Evolutionary conservation across 345 rosid species (phyloP), one percentile per base, ranked within the genome.

Genomic region (Tarenaya hassleriana): DNA sequence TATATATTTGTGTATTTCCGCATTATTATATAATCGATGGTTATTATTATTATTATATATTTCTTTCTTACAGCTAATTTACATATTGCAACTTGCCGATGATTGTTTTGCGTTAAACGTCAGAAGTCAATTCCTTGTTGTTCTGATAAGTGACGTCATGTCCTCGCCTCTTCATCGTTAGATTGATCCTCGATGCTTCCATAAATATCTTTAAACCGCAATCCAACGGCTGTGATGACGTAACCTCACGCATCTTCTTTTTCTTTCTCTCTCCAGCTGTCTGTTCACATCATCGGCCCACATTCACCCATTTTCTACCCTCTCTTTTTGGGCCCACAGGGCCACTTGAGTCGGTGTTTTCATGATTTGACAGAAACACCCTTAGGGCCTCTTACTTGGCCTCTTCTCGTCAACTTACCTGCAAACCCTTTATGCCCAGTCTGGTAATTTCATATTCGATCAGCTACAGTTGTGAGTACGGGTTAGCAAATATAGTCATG

Each of bases 181-280:
- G n/a, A n/a, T n/a, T n/a, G n/a, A n/a, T n/a, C n/a, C n/a, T n/a
- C n/a, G n/a, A n/a, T n/a, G n/a, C n/a, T n/a, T n/a, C n/a, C n/a
- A n/a, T n/a, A n/a, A n/a, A n/a, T n/a, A n/a, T n/a, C n/a, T n/a
- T n/a, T n/a, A n/a, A 66, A 59, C 38, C 0, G 21, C 7, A 4
- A 58, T 46, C 60, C 39, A 58, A 66, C 70, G 60, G 70, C 10
- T 58, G n/a, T n/a, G n/a, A n/a, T n/a, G n/a, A n/a, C n/a, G n/a
- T n/a, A n/a, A n/a, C n/a, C n/a, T n/a, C n/a, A n/a, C n/a, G n/a
- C n/a, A n/a, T n/a, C n/a, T n/a, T n/a, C n/a, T n/a, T n/a, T n/a
- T n/a, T n/a, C 12, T 58, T 52, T 46, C 33, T 34, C 60, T 59
- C 60, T 66, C 61, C 65, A 66, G 61, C 65, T 66, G 55, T 54